Percentiles rank a stretch among this genome's conserved stretches.
phyloP scores from a whole-genome alignment of 345 rosid species.

The Heritiera fomes region DNA sequence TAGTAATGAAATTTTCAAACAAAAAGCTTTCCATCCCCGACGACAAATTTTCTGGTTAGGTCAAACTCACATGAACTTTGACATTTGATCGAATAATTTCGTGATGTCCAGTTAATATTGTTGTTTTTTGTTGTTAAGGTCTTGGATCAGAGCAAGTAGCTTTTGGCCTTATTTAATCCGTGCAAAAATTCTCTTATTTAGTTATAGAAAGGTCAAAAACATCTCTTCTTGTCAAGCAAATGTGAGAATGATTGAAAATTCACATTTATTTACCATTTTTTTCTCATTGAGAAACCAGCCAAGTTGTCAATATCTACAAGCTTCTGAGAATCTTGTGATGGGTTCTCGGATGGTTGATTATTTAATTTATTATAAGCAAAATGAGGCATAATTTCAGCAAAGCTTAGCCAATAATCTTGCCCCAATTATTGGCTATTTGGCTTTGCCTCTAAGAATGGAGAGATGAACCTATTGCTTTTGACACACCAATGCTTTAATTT shows the following conservation, averaged over 20 bases:
- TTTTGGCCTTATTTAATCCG: not conserved
- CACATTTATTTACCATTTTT: not conserved
- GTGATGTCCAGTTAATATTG: not conserved
- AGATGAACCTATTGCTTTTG: not conserved
- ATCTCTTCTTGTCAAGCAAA: not conserved
- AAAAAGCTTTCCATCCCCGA: not conserved
- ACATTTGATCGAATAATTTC: not conserved
- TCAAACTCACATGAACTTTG: not conserved
- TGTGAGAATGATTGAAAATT: not conserved
- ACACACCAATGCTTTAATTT: not conserved
- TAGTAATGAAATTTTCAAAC: not conserved
- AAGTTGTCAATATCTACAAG: no score
- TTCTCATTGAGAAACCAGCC: no score
- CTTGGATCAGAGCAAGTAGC: not conserved
- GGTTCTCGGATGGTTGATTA: no score
- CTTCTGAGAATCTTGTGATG: no score
- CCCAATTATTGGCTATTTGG: slow-evolving; percentile 8
- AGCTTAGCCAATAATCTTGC: no score
- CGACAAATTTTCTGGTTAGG: not conserved
- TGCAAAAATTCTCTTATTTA: not conserved
- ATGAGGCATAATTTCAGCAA: no score
- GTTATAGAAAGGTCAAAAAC: not conserved
- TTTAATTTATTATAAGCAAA: not conserved
- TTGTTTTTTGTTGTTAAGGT: not conserved
- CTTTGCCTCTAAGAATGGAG: not conserved